Conservation (phyloP, 2,329 filamentous ascomycete genomes). For the Calonectria crousiana region DNA sequence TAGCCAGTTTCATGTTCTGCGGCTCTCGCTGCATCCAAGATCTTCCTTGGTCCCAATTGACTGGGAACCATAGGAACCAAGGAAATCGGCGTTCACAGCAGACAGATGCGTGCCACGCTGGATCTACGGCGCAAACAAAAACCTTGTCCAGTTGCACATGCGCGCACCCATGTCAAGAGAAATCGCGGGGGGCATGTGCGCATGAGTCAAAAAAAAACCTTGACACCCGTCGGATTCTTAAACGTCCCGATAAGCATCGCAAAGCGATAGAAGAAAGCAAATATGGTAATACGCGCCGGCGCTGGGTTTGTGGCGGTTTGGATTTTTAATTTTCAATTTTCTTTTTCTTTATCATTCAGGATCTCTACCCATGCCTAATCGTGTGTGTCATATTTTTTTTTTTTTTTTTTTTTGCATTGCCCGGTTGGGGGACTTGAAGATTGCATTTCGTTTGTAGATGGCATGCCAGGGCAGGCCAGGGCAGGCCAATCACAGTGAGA, state of each 20-base stretch:
- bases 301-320: not conserved
- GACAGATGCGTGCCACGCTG: not conserved
- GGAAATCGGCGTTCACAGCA: slow-evolving; percentile 18
- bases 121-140: slow-evolving; percentile 4
- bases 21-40: not conserved
- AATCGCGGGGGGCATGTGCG: not conserved
- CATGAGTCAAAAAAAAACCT: not conserved
- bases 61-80: slow-evolving; percentile 5
- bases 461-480: not conserved
- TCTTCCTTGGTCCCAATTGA: slow-evolving; percentile 4
- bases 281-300: not conserved
- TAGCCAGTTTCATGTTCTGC: not conserved
- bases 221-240: not conserved
- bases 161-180: not conserved
- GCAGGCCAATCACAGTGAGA: not conserved
- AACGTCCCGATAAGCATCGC: not conserved
- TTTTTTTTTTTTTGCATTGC: too few relatives aligned
- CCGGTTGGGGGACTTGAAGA: not conserved
- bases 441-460: not conserved
- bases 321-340: not conserved
- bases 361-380: not conserved
- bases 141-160: not conserved
- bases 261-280: not conserved
- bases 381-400: not conserved
- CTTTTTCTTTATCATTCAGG: not conserved